Conservation (phyloP, 371 early-diverging fungal species). For the Parasitella parasitica region DNA sequence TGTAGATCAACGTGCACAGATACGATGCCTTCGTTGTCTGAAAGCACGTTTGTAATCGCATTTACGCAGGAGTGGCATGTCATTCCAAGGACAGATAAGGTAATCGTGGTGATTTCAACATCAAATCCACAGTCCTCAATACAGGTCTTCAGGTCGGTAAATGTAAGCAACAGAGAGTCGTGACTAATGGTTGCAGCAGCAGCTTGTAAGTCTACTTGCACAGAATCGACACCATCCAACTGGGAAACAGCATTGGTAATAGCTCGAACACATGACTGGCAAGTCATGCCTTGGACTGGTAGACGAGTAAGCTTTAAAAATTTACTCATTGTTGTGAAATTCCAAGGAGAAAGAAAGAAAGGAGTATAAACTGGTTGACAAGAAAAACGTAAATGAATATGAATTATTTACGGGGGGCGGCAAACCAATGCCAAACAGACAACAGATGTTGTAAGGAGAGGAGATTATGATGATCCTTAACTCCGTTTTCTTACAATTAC, state of each 20-base stretch:
- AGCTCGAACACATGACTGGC: conserved; percentile 60
- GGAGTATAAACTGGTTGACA: neutral
- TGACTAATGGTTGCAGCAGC: conserved; percentile 37
- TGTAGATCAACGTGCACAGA: conserved; percentile 47
- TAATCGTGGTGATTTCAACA: conserved; percentile 22
- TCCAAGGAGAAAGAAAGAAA: neutral
- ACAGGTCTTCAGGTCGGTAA: conserved; percentile 29
- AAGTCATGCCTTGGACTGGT: conserved; percentile 66
- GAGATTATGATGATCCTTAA: neutral
- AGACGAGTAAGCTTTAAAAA: neutral
- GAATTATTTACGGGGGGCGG: conserved; percentile 11
- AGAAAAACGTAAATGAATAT: neutral
- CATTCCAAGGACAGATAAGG: conserved; percentile 73
- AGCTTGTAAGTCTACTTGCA: conserved; percentile 37
- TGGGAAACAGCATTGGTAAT: conserved; percentile 33
- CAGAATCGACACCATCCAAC: conserved; percentile 32
- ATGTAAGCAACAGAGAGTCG: conserved; percentile 19
- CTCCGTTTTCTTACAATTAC: neutral
- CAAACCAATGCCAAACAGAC: neutral
- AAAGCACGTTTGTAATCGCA: conserved; percentile 56
- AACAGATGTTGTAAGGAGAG: neutral
- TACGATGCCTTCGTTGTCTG: neutral
- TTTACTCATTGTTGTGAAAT: neutral
- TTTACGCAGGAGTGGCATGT: conserved; percentile 84
- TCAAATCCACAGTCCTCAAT: conserved; percentile 43